phyloP scores from a whole-genome alignment of 352 stramenopile genomes.

The Globisporangium middletonii region DNA sequence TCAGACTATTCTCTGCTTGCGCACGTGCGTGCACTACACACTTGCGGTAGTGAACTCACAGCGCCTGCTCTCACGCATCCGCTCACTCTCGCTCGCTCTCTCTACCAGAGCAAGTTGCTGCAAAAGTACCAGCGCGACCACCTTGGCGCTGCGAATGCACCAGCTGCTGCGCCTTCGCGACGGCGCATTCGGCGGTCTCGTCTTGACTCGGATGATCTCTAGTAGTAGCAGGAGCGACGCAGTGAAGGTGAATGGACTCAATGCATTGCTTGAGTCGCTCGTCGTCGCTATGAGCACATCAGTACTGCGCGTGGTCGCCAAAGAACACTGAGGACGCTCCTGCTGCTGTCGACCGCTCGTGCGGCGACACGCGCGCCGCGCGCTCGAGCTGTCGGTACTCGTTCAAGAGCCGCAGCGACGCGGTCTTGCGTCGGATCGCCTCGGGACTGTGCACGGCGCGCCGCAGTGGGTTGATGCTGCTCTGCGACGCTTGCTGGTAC shows the following conservation, averaged over 20 bases:
- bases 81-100: not conserved
- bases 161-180: slow-evolving; percentile 22
- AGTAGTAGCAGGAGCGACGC: not conserved
- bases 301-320: slow-evolving; percentile 17
- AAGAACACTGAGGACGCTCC: slow-evolving; percentile 11
- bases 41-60: not conserved
- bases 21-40: too few relatives aligned
- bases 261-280: slow-evolving; percentile 1
- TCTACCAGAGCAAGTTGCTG: slow-evolving; percentile 35
- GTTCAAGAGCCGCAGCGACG: slow-evolving; percentile 56
- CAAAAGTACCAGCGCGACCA: slow-evolving; percentile 60
- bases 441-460: slow-evolving; percentile 48
- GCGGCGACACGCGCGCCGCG: slow-evolving; percentile 18
- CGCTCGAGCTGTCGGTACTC: slow-evolving; percentile 62
- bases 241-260: not conserved
- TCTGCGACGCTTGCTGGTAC: slow-evolving; percentile 44
- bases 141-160: slow-evolving; percentile 8
- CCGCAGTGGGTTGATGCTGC: slow-evolving; percentile 50
- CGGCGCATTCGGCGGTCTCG: slow-evolving; percentile 4
- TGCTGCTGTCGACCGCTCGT: not conserved
- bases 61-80: not conserved
- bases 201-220: slow-evolving; percentile 15
- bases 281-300: not conserved
- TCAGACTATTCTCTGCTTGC: too few relatives aligned
- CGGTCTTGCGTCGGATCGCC: slow-evolving; percentile 53